Conservation (phyloP, 2,329 filamentous ascomycete species). For the Leptosphaerulina australis region DNA sequence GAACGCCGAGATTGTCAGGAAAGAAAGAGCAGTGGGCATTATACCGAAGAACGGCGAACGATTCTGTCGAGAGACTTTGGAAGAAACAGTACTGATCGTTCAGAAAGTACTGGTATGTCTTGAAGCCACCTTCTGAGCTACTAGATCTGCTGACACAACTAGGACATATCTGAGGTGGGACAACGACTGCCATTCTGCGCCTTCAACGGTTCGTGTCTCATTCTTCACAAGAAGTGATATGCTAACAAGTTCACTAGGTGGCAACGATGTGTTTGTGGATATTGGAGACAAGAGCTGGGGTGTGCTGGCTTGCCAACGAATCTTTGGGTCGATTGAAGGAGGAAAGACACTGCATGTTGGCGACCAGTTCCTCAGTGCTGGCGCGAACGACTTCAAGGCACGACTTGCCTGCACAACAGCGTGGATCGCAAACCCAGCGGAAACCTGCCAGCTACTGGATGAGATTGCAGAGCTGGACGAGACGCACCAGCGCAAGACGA, state of each 20-base stretch:
- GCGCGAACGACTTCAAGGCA: constrained; percentile 95
- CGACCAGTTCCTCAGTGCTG: constrained; percentile 89
- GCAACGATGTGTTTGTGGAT: constrained; percentile 97
- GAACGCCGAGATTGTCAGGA: constrained; percentile 80
- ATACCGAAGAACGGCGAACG: constrained; percentile 64
- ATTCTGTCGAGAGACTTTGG: constrained; percentile 85
- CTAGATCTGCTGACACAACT: constrained; percentile 9
- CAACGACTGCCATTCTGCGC: constrained; percentile 85
- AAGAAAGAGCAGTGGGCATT: constrained; percentile 72
- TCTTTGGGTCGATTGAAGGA: constrained; percentile 77
- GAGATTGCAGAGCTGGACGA: constrained; percentile 66
- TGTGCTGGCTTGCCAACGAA: constrained; percentile 87
- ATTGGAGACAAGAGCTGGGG: constrained; percentile 98
- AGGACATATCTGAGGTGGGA: constrained; percentile 76
- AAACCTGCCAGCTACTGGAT: constrained; percentile 88
- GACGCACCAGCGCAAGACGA: constrained; percentile 48
- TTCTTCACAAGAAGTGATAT: not conserved
- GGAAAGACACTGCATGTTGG: constrained; percentile 90
- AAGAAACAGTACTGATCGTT: constrained; percentile 93
- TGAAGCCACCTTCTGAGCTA: not conserved
- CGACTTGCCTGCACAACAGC: constrained; percentile 90
- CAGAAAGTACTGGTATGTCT: constrained; percentile 75
- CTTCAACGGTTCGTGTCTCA: constrained; percentile 72
- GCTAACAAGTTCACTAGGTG: constrained; percentile 58
- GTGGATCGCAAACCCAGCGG: constrained; percentile 91